Conservation (phyloP, 768 basidiomycete genomes). For the Coprinellus aureogranulatus region DNA sequence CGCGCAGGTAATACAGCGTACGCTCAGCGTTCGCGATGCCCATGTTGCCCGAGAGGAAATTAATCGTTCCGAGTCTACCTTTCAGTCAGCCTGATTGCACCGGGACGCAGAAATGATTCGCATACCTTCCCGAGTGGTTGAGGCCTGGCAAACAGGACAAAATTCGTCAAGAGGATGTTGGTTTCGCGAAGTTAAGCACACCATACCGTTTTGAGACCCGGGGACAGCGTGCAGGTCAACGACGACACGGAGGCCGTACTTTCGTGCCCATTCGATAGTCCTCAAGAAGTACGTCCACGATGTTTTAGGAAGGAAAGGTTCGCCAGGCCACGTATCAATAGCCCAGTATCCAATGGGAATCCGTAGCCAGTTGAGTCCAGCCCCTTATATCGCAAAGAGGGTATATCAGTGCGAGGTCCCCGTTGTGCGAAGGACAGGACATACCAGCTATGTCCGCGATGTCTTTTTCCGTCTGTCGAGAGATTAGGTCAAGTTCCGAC, state of each 20-base stretch:
- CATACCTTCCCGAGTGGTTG: slow-evolving; percentile 56
- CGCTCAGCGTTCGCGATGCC: slow-evolving; percentile 84
- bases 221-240: slow-evolving; percentile 80
- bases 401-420: too few relatives aligned
- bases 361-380: slow-evolving; percentile 82
- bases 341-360: slow-evolving; percentile 86
- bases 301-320: slow-evolving; percentile 73
- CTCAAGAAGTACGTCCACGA: slow-evolving; percentile 83
- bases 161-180: background rate
- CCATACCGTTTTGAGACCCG: slow-evolving; percentile 72
- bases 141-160: slow-evolving; percentile 32
- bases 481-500: background rate
- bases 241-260: slow-evolving; percentile 84
- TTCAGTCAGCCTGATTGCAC: background rate
- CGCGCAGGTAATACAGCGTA: slow-evolving; percentile 71
- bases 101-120: background rate
- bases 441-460: slow-evolving; percentile 76
- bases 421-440: background rate
- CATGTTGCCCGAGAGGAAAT: slow-evolving; percentile 72
- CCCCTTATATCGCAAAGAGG: too few relatives aligned
- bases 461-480: slow-evolving; percentile 73
- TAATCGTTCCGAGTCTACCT: slow-evolving; percentile 45
- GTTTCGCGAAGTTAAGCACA: background rate
- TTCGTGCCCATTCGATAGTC: slow-evolving; percentile 77
- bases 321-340: slow-evolving; percentile 68